These are phyloP conservation scores for Luffa aegyptiaca DNA, from an alignment of 306 rosid species.

Conservation along the genomic window DNA sequence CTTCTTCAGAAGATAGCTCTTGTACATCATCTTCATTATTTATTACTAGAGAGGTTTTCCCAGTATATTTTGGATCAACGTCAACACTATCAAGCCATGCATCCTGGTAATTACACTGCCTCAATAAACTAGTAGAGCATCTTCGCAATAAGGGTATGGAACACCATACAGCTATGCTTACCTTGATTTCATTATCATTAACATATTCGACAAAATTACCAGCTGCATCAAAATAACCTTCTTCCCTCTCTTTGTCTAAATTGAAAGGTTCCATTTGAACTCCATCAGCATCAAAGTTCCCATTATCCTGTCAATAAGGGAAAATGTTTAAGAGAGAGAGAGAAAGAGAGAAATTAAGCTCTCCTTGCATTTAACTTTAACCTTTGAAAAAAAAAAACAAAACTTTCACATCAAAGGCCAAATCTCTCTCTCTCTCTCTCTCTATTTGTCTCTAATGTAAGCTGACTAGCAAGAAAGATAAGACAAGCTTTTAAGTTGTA, in stretches of 20 bases:
- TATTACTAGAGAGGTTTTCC: conserved; percentile 21
- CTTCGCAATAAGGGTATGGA: background rate
- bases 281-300: conserved; percentile 61
- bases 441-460: background rate
- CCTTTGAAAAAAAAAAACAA: background rate
- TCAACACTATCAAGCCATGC: conserved; percentile 89
- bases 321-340: background rate
- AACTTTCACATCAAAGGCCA: background rate
- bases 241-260: conserved; percentile 79
- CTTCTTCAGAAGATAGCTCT: conserved; percentile 57
- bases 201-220: conserved; percentile 84
- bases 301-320: conserved; percentile 8
- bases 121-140: conserved; percentile 6
- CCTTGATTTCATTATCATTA: conserved; percentile 48
- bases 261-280: conserved; percentile 89
- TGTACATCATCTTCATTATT: conserved; percentile 33
- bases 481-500: background rate
- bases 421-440: background rate
- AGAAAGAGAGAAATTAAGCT: background rate
- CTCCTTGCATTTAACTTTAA: background rate
- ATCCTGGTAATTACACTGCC: conserved; percentile 39
- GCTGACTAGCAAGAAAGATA: background rate
- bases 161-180: background rate
- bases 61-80: conserved; percentile 55
- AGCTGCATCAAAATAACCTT: conserved; percentile 74